These are phyloP conservation scores for Lophiotrema nucula DNA, from an alignment of 495 filamentous ascomycete genomes.

Conservation along the genomic window DNA sequence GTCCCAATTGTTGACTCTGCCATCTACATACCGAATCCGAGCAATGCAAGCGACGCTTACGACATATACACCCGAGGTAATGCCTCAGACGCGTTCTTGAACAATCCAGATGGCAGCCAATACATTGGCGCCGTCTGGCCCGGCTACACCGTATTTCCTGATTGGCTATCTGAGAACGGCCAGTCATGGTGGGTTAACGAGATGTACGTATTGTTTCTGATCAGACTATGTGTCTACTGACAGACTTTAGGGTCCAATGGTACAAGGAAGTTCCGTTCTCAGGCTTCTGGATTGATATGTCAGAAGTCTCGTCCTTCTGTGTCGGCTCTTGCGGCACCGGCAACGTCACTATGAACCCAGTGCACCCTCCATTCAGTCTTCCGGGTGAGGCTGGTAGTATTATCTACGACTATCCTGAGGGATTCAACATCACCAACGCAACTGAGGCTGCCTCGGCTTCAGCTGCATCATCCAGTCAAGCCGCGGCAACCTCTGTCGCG, in stretches of 20 bases:
- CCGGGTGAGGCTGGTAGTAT: slow-evolving; percentile 63
- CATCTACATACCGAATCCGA: slow-evolving; percentile 73
- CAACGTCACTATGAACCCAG: slow-evolving; percentile 68
- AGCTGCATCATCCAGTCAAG: slow-evolving; percentile 53
- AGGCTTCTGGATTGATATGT: slow-evolving; percentile 59
- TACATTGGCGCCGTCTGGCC: slow-evolving; percentile 68
- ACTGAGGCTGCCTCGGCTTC: slow-evolving; percentile 65
- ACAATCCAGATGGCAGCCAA: slow-evolving; percentile 59
- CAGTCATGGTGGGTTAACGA: slow-evolving; percentile 72
- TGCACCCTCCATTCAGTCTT: slow-evolving; percentile 64
- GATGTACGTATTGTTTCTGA: slow-evolving; percentile 56
- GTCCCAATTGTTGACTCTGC: slow-evolving; percentile 85
- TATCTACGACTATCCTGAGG: slow-evolving; percentile 66
- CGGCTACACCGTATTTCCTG: slow-evolving; percentile 62
- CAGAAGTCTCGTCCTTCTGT: slow-evolving; percentile 67
- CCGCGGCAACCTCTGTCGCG: slow-evolving; percentile 45
- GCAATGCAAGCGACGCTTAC: slow-evolving; percentile 69
- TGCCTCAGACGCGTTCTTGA: slow-evolving; percentile 60
- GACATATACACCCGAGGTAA: slow-evolving; percentile 66
- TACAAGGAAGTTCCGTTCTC: slow-evolving; percentile 45
- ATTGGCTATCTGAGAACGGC: slow-evolving; percentile 59
- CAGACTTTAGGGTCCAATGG: slow-evolving; percentile 21
- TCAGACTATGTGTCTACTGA: background rate
- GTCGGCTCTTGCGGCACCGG: slow-evolving; percentile 71
- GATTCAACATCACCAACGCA: slow-evolving; percentile 66